phyloP scores from a whole-genome alignment of 306 rosid species.

The Rosa lucieae region DNA sequence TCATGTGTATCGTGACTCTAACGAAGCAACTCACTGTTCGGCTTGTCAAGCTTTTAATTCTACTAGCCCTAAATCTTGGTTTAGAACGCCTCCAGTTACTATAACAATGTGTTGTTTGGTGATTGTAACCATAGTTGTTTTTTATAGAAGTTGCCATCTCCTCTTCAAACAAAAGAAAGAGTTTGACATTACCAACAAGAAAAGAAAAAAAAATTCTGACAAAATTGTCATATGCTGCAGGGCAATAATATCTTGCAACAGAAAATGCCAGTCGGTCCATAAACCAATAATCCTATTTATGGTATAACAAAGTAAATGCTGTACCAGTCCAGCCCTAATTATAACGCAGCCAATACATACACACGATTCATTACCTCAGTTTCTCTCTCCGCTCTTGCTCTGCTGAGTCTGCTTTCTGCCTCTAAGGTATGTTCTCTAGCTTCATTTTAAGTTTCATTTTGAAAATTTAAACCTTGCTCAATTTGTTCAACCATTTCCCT shows the following conservation, averaged over 20 bases:
- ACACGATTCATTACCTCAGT: background rate
- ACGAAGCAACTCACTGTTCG: too few relatives aligned
- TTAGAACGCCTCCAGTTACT: too few relatives aligned
- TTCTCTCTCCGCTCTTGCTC: background rate
- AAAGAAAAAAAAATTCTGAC: too few relatives aligned
- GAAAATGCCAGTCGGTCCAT: background rate
- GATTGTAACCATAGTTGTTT: too few relatives aligned
- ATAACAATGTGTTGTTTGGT: too few relatives aligned
- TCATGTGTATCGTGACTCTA: too few relatives aligned
- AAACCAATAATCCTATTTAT: background rate
- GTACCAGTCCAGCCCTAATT: background rate
- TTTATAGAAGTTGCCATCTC: too few relatives aligned
- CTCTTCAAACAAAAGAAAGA: too few relatives aligned
- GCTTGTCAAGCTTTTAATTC: too few relatives aligned
- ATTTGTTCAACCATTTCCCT: background rate
- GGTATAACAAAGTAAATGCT: slow-evolving; percentile 1
- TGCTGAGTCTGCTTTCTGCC: background rate
- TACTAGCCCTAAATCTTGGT: too few relatives aligned
- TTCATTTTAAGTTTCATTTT: background rate
- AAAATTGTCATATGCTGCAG: too few relatives aligned
- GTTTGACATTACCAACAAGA: too few relatives aligned
- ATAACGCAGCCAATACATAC: background rate
- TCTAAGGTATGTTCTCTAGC: background rate
- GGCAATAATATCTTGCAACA: background rate
- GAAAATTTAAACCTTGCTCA: background rate